Evolutionary conservation across 495 filamentous ascomycete genomes (phyloP), one percentile per base, ranked within the genome.

Genomic region (Hypoxylon lienhwacheense): DNA sequence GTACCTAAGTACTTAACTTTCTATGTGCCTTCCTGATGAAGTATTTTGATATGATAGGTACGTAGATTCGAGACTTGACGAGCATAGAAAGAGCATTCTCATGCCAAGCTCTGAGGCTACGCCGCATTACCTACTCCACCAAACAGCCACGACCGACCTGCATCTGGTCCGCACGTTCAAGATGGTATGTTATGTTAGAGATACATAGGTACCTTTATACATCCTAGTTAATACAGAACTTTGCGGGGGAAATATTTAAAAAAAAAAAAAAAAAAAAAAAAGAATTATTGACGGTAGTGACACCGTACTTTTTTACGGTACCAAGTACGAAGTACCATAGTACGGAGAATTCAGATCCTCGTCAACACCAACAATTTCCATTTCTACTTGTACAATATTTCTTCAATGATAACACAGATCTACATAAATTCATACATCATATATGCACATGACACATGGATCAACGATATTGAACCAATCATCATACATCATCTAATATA

Each of bases 81-180:
- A 24, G 10, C 24, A 26, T 26, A 26, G 24, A 26, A 26, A 26
- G 24, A 7, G 10, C 32, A 14, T 35, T 14, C 32, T 31, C 16
- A 20, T 20, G 54, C 54, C 47, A 58, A 51, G 47, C 6, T 7
- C 33, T 48, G 45, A 47, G 53, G 48, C 48, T 52, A 36, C 53
- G 49, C 55, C 56, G 49, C 48, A 60, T 40, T 49, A 39, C 49
- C 49, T 49, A 40, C 7, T 32, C 49, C 55, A 53, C 47, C 29
- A 0, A 28, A 22, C 22, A 33, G 41, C 54, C 47, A 58, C 44
- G 22, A 20, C 25, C 35, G 26, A 44, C 39, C 29, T 55, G 53
- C 52, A 55, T 54, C 41, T 19, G 19, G 15, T 25, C 46, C 51
- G 53, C 55, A 58, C 7, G 28, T 32, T 15, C 11, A 49, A 39